Conservation (phyloP, 805 yeast genomes). For the Jamesozyma lodderae region DNA sequence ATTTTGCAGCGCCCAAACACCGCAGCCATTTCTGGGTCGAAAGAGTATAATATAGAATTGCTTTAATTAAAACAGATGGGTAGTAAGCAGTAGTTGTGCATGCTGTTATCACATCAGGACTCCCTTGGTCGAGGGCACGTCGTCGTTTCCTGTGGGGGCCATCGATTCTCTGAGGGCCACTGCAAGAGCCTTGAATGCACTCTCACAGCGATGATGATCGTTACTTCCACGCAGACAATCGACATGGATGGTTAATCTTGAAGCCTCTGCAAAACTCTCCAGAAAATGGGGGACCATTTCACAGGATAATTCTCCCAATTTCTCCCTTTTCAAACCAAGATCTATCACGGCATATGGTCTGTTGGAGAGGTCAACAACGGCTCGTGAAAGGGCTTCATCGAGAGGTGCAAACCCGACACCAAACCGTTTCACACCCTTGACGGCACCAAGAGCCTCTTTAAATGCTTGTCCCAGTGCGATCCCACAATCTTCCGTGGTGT, state of each 20-base stretch:
- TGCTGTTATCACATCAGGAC: slow-evolving; percentile 75
- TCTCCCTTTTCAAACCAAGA: slow-evolving; percentile 83
- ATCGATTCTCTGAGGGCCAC: slow-evolving; percentile 83
- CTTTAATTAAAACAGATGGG: background rate
- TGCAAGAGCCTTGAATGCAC: slow-evolving; percentile 94
- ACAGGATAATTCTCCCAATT: slow-evolving; percentile 81
- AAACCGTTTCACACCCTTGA: slow-evolving; percentile 85
- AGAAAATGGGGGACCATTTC: slow-evolving; percentile 98
- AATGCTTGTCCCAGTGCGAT: slow-evolving; percentile 87
- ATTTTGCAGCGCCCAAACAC: too few species aligned
- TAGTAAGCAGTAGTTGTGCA: background rate
- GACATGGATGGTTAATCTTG: slow-evolving; percentile 85
- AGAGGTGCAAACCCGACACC: slow-evolving; percentile 92
- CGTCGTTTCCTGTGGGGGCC: slow-evolving; percentile 74
- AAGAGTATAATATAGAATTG: background rate
- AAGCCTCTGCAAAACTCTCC: slow-evolving; percentile 89
- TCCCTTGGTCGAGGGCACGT: slow-evolving; percentile 94
- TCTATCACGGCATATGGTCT: slow-evolving; percentile 89
- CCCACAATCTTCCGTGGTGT: slow-evolving; percentile 91
- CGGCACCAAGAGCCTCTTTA: slow-evolving; percentile 80
- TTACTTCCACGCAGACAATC: slow-evolving; percentile 90
- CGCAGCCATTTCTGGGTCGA: too few species aligned
- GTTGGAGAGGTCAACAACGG: slow-evolving; percentile 91
- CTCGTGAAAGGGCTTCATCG: slow-evolving; percentile 91
- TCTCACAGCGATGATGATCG: slow-evolving; percentile 94